Evolutionary conservation across 2,329 filamentous ascomycete genomes (phyloP), one percentile per base, ranked within the genome.

Genomic region (Aspergillus latus): DNA sequence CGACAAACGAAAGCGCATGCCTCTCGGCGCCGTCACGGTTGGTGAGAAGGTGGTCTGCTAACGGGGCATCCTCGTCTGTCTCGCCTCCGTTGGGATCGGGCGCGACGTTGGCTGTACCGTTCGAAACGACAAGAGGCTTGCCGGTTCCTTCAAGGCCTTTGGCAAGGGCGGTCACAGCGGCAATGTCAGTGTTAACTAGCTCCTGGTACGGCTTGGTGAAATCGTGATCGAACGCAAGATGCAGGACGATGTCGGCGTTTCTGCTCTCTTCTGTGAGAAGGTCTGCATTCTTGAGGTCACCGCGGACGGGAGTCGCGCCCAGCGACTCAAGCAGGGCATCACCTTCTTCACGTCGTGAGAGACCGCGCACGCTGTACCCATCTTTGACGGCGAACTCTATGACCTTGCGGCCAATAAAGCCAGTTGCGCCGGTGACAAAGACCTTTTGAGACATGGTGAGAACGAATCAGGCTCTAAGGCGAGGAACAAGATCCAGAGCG

Each of bases 341-440:
- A 16, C 63, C 62, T 16, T 59, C 59, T 6, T 74, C 69, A 13
- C 59, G 70, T 47, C 76, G 77, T 11, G 74, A 67, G 46, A 79
- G 73, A 6, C 72, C 78, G 11, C 74, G 62, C 30, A 80, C 76
- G 4, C 58, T 64, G 58, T 79, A 74, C 44, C 76, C 77, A 28
- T 66, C 59, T 4, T 59, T 28, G 11, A 78, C 62, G 10, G 79
- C 72, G 34, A 75, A 72, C 49, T 74, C 55, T 21, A 73, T 68
- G 11, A 78, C 67, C 5, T 70, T 67, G 16, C 64, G 62, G 60
- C 78, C 78, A 53, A 80, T 68, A 56, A 74, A 78, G 61, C 77
- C 77, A 5, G 75, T 72, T 4, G 75, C 70, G 40, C 78, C 78
- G 5, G 77, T 79, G 46, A 78, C 68, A 60, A 76, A 77, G 57